Evolutionary conservation across 2,329 filamentous ascomycete genomes (phyloP), one percentile per base, ranked within the genome.

Genomic region (Fusarium palustre): DNA sequence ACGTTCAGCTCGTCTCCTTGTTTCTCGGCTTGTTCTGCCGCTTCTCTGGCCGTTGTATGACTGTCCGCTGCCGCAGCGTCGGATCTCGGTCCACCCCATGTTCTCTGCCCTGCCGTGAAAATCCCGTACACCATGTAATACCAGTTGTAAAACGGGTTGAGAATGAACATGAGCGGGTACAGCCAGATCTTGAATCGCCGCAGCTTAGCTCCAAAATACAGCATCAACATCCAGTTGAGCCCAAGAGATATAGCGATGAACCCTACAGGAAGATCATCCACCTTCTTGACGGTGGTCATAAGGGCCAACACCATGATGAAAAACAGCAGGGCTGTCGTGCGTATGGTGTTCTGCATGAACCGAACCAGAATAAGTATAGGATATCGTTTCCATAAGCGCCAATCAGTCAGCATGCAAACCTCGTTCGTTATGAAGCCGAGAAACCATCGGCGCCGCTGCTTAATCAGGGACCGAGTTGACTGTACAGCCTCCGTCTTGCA

Each of bases 101-200:
- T 98, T 69, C 95, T 87, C 78, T 97, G 93, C 22, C 94, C 94
- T 31, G 94, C 94, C 1, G 95, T 97, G 79, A 97, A 96, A 72
- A 97, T 97, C 45, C 94, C 94, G 78, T 97, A 97, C 4, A 97
- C 91, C 92, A 97, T 97, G 82, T 98, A 98, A 61, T 93, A 88
- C 95, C 95, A 98, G 80, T 98, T 98, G 85, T 97, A 94, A 77
- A 98, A 97, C 1, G 96, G 95, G 76, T 97, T 98, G 68, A 97
- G 79, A 47, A 97, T 81, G 77, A 97, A 98, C 94, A 98, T 97
- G 67, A 98, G 75, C 0, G 95, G 95, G 77, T 98, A 98, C 8
- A 98, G 84, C 91, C 93, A 95, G 66, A 97, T 92, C 84, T 99
- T 98, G 83, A 91, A 97, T 13, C 96, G 88, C 64, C 91, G 90